Conservation (phyloP, 805 yeast genomes). For the Candida maltosa region DNA sequence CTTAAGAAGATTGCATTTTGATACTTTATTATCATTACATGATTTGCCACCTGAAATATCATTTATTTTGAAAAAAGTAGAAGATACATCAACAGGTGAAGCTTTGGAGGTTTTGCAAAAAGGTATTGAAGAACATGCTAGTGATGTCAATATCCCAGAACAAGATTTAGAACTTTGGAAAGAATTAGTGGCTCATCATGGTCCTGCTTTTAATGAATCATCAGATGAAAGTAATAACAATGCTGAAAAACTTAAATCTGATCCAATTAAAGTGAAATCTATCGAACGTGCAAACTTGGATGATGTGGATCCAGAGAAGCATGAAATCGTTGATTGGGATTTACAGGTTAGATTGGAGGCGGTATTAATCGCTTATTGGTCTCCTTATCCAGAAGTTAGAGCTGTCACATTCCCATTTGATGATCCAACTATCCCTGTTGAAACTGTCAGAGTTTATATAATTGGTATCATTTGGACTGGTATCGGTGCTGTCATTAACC, state of each 20-base stretch:
- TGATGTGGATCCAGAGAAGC: conserved; percentile 4
- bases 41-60: conserved; percentile 28
- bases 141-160: conserved; percentile 32
- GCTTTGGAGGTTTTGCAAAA: conserved; percentile 25
- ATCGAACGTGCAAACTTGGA: background rate
- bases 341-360: conserved; percentile 39
- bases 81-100: conserved; percentile 15
- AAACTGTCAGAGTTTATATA: conserved; percentile 48
- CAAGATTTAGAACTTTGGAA: conserved; percentile 24
- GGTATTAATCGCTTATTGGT: conserved; percentile 30
- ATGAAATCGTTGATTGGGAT: conserved; percentile 10
- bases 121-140: conserved; percentile 24
- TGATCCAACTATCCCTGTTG: conserved; percentile 31
- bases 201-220: background rate
- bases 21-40: conserved; percentile 22
- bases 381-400: conserved; percentile 31
- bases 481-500: conserved; percentile 52
- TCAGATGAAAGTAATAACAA: conserved; percentile 1
- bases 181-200: conserved; percentile 10
- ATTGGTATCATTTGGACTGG: conserved; percentile 49
- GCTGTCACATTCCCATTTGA: conserved; percentile 29
- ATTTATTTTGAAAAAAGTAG: conserved; percentile 29
- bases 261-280: conserved; percentile 2
- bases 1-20: conserved; percentile 23
- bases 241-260: background rate